Conservation (phyloP, 2,329 filamentous ascomycete genomes). For the Gaeumannomyces tritici region DNA sequence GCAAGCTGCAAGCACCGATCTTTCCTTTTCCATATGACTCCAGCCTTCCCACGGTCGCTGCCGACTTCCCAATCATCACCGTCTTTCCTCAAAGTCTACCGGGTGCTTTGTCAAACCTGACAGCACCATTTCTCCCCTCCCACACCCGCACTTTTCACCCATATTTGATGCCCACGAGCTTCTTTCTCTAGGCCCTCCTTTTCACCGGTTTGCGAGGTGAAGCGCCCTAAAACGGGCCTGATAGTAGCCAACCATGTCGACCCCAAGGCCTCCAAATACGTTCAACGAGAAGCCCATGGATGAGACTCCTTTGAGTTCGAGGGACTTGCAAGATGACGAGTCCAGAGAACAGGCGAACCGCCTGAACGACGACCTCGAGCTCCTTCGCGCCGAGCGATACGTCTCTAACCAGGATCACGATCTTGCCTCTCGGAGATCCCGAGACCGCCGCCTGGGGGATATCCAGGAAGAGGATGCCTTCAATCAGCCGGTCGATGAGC, state of each 20-base stretch:
- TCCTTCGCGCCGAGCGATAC: constrained; percentile 35
- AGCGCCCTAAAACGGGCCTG: not conserved
- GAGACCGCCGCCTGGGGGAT: constrained; percentile 16
- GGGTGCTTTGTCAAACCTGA: not conserved
- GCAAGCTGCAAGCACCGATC: not conserved
- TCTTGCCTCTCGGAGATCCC: constrained; percentile 14
- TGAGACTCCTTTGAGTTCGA: not conserved
- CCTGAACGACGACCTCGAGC: constrained; percentile 37
- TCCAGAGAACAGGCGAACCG: constrained; percentile 23
- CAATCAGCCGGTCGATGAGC: constrained; percentile 22
- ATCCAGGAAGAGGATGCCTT: constrained; percentile 35
- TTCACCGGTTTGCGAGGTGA: not conserved
- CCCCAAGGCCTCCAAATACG: not conserved
- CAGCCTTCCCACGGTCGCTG: not conserved
- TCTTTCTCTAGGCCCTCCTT: not conserved
- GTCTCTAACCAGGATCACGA: constrained; percentile 34
- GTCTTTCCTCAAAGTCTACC: not conserved
- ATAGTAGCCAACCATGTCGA: not conserved
- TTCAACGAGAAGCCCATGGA: not conserved
- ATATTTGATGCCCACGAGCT: not conserved
- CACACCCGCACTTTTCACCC: not conserved
- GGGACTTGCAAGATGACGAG: constrained; percentile 12
- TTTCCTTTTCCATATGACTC: not conserved
- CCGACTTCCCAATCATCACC: not conserved
- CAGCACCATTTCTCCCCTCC: not conserved